Percentiles rank a stretch among this genome's conserved stretches.
These are phyloP conservation scores for Umbilicaria muhlenbergii DNA, from an alignment of 495 filamentous ascomycete species.

Conservation along the genomic window DNA sequence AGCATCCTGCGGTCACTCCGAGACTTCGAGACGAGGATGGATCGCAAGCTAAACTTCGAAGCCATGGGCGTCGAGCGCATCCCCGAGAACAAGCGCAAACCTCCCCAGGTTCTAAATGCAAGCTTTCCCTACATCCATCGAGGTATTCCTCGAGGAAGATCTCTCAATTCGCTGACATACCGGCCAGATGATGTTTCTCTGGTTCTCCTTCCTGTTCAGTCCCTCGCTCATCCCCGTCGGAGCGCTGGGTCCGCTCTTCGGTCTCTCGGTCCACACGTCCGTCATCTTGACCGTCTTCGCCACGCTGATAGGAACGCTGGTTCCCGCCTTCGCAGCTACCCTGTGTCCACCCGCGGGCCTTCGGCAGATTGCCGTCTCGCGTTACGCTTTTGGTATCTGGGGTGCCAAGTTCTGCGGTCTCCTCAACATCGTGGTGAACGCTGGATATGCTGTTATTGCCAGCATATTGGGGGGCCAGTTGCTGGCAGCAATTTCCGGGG, in stretches of 20 bases:
- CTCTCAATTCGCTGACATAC: no score
- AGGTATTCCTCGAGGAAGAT: no score
- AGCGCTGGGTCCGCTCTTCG: constrained; percentile 23
- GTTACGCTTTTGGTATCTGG: constrained; percentile 22
- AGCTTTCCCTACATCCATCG: no score
- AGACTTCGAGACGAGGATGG: background rate
- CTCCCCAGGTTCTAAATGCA: background rate
- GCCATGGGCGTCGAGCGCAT: background rate
- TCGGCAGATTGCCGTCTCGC: constrained; percentile 14
- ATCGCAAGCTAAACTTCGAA: background rate
- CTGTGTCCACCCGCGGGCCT: constrained; percentile 8
- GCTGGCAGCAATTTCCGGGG: constrained; percentile 21
- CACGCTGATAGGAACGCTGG: constrained; percentile 18
- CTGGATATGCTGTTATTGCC: constrained; percentile 22
- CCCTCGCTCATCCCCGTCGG: constrained; percentile 13
- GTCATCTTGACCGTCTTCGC: constrained; percentile 23
- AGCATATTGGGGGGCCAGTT: constrained; percentile 26
- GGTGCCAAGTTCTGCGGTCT: constrained; percentile 17
- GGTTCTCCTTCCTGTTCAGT: no score
- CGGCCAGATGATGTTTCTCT: no score
- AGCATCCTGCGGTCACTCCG: background rate
- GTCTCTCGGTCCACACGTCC: constrained; percentile 19
- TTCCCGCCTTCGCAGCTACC: constrained; percentile 6
- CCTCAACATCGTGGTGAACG: constrained; percentile 19
- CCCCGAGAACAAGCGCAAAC: background rate